Percentiles rank a stretch among this genome's conserved stretches.
These are phyloP conservation scores for Chimonanthus praecox DNA, from an alignment of 164 flowering plant genomes.

Conservation along the genomic window DNA sequence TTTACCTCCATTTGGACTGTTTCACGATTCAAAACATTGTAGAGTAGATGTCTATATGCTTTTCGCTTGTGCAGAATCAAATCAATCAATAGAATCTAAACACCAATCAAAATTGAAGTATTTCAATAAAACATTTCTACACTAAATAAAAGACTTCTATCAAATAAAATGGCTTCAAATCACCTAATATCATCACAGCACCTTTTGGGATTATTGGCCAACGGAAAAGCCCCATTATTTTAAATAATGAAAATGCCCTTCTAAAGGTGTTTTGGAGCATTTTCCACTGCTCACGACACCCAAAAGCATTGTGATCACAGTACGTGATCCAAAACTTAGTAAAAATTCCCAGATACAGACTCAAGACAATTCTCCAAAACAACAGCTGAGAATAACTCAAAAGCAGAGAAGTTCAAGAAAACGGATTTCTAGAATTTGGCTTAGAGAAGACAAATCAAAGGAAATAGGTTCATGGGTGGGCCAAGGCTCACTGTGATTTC, in stretches of 20 bases:
- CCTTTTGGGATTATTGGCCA: too few species aligned
- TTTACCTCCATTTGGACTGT: constrained; percentile 41
- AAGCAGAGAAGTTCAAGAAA: background rate
- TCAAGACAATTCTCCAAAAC: too few species aligned
- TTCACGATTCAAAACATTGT: constrained; percentile 37
- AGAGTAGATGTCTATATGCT: constrained; percentile 75
- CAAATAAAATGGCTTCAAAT: background rate
- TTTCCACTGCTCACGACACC: too few species aligned
- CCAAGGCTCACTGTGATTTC: constrained; percentile 50
- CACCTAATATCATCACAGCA: background rate
- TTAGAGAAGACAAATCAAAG: background rate
- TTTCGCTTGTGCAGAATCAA: constrained; percentile 80
- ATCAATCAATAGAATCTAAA: constrained; percentile 71
- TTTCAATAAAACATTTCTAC: background rate
- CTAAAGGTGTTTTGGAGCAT: too few species aligned
- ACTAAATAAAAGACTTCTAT: background rate
- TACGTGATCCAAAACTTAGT: too few species aligned
- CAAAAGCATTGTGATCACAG: too few species aligned
- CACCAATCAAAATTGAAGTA: background rate
- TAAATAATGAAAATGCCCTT: too few species aligned
- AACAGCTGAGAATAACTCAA: too few species aligned
- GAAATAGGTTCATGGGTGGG: too few species aligned
- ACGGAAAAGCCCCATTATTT: too few species aligned
- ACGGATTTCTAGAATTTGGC: background rate
- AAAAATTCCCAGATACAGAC: too few species aligned